Evolutionary conservation across 2,329 filamentous ascomycete species (phyloP), one percentile per base, ranked within the genome.

Genomic region (Aspergillus viridinutans): DNA sequence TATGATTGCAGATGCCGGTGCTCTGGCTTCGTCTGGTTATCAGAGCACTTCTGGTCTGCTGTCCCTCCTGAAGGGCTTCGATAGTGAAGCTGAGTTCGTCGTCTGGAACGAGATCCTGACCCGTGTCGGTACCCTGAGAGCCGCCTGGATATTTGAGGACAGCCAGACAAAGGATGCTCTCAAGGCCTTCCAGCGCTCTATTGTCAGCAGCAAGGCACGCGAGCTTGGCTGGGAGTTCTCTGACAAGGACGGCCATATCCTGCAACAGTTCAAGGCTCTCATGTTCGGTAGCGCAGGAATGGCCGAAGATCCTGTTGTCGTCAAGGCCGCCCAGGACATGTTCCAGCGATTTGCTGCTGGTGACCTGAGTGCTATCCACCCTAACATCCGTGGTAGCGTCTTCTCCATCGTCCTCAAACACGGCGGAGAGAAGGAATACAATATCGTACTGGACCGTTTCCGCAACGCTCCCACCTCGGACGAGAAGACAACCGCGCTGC

Each of bases 91-190:
- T 0, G 90, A 96, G 67, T 97, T 92, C 64, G 90, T 97, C 42
- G 93, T 97, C 3, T 97, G 93, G 93, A 92, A 90, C 64, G 92
- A 97, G 74, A 90, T 97, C 58, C 83, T 92, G 51, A 83, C 88
- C 49, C 87, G 92, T 49, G 83, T 97, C 58, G 85, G 84, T 25
- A 82, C 86, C n/a, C 83, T 97, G 38, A 89, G 92, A 64, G 84
- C 84, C 53, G 90, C 93, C 7, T 97, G 92, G 92, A 80, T 93
- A 50, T 95, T 95, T 63, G 91, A 97, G 73, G 89, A 95, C 57
- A 75, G 88, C 59, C 80, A 85, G 59, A 72, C 70, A 51, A 87
- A 85, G 64, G 85, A 92, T 61, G 90, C 89, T 4, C 81, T 97
- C 47, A 90, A 92, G 77, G 82, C 85, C 14, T 96, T 97, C 81